These are phyloP conservation scores for Coemansia interrupta DNA, from an alignment of 192 early-diverging fungal species.

Conservation along the genomic window DNA sequence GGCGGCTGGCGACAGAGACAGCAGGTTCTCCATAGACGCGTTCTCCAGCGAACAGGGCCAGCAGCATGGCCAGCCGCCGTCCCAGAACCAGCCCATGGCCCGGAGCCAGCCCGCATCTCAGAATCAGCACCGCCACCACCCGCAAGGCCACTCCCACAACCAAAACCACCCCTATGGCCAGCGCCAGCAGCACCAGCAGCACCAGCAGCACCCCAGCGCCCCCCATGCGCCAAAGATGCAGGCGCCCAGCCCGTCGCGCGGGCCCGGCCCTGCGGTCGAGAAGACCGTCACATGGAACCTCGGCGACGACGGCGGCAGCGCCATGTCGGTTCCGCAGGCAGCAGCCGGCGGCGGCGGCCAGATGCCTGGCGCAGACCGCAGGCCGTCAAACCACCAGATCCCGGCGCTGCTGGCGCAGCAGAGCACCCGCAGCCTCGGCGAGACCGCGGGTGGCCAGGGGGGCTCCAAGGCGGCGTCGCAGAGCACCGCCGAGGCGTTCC, in stretches of 20 bases:
- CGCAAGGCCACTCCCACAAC: not conserved
- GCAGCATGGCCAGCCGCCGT: not conserved
- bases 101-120: no score
- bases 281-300: not conserved
- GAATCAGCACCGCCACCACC: constrained; percentile 9
- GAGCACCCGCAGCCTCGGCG: not conserved
- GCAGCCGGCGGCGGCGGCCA: not conserved
- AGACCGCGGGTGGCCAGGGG: not conserved
- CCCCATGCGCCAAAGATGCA: not conserved
- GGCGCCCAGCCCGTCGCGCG: constrained; percentile 11
- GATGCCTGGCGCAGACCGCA: not conserved
- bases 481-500: not conserved
- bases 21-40: not conserved
- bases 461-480: constrained; percentile 1
- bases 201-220: not conserved
- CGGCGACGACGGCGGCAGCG: not conserved
- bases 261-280: constrained; percentile 1
- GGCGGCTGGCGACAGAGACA: not conserved
- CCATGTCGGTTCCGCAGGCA: constrained; percentile 2
- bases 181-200: constrained; percentile 4
- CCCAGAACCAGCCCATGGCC: not conserved
- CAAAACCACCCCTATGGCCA: not conserved
- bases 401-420: not conserved
- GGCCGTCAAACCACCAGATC: constrained; percentile 5
- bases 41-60: not conserved